phyloP scores from a whole-genome alignment of 2,329 filamentous ascomycete genomes.

The Neoscytalidium dimidiatum region DNA sequence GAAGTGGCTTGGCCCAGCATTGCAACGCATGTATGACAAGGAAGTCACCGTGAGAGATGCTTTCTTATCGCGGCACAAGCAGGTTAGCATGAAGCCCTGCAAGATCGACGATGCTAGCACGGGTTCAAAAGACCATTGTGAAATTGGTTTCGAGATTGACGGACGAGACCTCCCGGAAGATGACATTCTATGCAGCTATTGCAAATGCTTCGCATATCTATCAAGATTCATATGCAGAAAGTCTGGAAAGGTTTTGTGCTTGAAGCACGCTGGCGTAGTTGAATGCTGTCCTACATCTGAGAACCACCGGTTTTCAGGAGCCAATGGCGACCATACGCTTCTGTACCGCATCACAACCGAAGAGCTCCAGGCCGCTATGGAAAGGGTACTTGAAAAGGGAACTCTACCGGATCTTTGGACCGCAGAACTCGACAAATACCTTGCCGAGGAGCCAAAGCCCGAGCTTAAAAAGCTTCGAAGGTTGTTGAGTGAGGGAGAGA shows the following conservation, averaged over 20 bases:
- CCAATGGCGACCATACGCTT: slow-evolving; percentile 65
- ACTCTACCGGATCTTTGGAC: slow-evolving; percentile 85
- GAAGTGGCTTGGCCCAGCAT: slow-evolving; percentile 89
- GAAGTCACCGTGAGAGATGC: slow-evolving; percentile 69
- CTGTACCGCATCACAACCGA: slow-evolving; percentile 77
- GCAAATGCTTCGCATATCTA: slow-evolving; percentile 89
- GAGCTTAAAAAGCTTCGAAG: slow-evolving; percentile 82
- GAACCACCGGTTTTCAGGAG: slow-evolving; percentile 63
- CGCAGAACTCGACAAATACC: slow-evolving; percentile 80
- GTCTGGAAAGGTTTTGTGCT: slow-evolving; percentile 78
- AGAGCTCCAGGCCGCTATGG: slow-evolving; percentile 64
- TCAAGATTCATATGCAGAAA: slow-evolving; percentile 86
- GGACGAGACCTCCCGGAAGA: slow-evolving; percentile 83
- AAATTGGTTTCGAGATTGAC: slow-evolving; percentile 36
- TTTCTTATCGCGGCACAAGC: slow-evolving; percentile 35
- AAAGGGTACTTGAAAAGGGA: slow-evolving; percentile 84
- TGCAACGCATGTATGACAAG: slow-evolving; percentile 74
- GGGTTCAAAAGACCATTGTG: slow-evolving; percentile 29
- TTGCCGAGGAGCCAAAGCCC: slow-evolving; percentile 82
- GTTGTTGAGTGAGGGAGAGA: slow-evolving; percentile 89
- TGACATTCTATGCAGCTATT: slow-evolving; percentile 87
- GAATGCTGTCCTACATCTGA: slow-evolving; percentile 76
- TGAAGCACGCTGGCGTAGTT: slow-evolving; percentile 76
- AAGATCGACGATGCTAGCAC: not conserved
- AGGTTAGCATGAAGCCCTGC: slow-evolving; percentile 10